A percentile compares a stretch with the other conserved stretches of the same genome.
phyloP scores from a whole-genome alignment of 129 eudicot species.

The Deinandra increscens region DNA sequence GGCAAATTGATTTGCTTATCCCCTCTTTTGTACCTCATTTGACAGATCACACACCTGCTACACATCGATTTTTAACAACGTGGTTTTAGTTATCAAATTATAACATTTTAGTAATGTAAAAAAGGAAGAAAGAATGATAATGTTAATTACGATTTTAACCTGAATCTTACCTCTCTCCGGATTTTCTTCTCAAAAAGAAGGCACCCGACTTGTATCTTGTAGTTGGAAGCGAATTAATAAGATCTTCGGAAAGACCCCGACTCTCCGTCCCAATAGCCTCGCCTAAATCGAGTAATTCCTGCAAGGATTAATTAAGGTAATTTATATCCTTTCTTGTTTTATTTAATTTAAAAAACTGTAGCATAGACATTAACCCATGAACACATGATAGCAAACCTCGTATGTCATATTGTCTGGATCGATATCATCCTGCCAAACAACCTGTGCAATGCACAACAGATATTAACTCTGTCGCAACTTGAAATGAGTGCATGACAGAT shows the following conservation, averaged over 20 bases:
- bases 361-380: neutral
- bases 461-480: conserved; percentile 6
- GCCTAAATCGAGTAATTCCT: conserved; percentile 91
- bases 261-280: conserved; percentile 87
- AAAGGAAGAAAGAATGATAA: too few species aligned
- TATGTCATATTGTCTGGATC: conserved; percentile 94
- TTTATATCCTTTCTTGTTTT: neutral
- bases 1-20: conserved; percentile 80
- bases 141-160: neutral
- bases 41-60: conserved; percentile 84
- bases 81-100: neutral
- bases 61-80: neutral
- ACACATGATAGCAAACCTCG: conserved; percentile 51
- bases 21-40: conserved; percentile 87
- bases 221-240: conserved; percentile 71
- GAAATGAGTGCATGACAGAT: conserved; percentile 1
- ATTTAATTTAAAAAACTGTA: neutral
- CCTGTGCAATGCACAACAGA: conserved; percentile 46
- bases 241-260: conserved; percentile 86
- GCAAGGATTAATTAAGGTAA: conserved; percentile 10
- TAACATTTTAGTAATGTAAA: neutral
- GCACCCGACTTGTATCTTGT: conserved; percentile 73
- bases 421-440: conserved; percentile 64
- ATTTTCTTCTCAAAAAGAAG: conserved; percentile 63
- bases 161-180: conserved; percentile 54